phyloP scores from a whole-genome alignment of 2,329 filamentous ascomycete species.

The Exophiala bonariae region DNA sequence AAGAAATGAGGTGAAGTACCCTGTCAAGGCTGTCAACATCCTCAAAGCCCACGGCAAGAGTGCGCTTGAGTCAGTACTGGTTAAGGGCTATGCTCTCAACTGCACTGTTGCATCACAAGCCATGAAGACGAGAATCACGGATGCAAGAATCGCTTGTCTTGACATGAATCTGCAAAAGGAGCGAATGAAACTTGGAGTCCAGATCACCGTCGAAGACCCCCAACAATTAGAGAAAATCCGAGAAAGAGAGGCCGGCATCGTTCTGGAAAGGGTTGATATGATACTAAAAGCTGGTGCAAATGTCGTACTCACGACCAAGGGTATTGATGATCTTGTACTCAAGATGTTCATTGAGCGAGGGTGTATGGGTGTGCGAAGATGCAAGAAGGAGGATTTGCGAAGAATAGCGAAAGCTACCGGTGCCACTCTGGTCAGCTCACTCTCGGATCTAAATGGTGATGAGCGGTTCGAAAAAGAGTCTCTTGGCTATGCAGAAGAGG shows the following conservation, averaged over 20 bases:
- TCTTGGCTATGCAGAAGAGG: conserved; percentile 89
- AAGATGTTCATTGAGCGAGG: conserved; percentile 94
- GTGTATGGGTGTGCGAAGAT: conserved; percentile 91
- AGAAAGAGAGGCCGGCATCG: conserved; percentile 86
- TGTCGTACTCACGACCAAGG: conserved; percentile 95
- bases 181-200: conserved; percentile 97
- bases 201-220: conserved; percentile 97
- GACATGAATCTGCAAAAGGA: conserved; percentile 99
- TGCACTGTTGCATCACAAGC: conserved; percentile 98
- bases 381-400: conserved; percentile 97
- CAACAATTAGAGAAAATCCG: conserved; percentile 97
- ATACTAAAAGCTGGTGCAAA: conserved; percentile 97
- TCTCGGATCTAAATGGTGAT: conserved; percentile 96
- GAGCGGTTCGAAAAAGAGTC: conserved; percentile 92
- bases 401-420: conserved; percentile 96
- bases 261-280: conserved; percentile 92
- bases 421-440: conserved; percentile 85
- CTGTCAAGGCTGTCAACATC: conserved; percentile 98
- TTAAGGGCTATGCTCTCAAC: conserved; percentile 97
- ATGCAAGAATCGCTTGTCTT: conserved; percentile 94
- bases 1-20: conserved; percentile 89
- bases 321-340: conserved; percentile 92
- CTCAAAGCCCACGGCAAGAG: conserved; percentile 98
- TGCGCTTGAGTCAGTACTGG: conserved; percentile 78
- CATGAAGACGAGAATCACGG: conserved; percentile 87